Base-by-base conservation (phyloP, 129 eudicot genomes). In the Apium graveolens region DNA sequence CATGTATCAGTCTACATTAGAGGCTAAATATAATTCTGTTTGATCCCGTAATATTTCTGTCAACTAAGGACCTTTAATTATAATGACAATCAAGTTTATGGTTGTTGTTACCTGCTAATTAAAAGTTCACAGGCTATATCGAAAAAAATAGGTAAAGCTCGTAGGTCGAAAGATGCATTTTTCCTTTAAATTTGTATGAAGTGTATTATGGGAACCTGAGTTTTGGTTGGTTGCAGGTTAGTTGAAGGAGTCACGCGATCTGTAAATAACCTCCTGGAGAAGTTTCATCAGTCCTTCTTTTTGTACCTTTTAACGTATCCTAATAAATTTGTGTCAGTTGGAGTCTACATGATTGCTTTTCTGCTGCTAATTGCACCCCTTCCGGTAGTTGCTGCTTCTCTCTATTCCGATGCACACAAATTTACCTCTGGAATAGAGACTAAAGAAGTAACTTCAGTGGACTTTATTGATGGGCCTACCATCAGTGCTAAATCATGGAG, bases 331-430 rank as follows among this genome's bases (percentile, higher is more conserved):
- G 89, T 92, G 65, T 96, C 99, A 9, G 97, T 96, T 27, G 99
- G 99, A 80, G 96, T 92, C 51, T 96, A 96, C 89, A 96, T 96
- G 99, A 96, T 96, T 57, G 89, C 97, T 17, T 96, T 96, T 77
- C 84, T 86, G 70, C 93, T 96, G 32, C 97, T 96, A 49, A 85
- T 96, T 80, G 97, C 91, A 29, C 97, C 99, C 39, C 92, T 96
- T 62, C 99, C 97, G 3, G 83, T 96, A 16, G 88, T 87, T 69
- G 91, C 99, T 7, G 99, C 99, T 65, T 84, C 97, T 53, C 90
- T 96, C 7, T 96, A 82, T 82, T 87, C 97, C 13, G 86, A 92
- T 44, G 85, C 91, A 72, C 79, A 48, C 41, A 89, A 85, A 74
- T 4, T 53, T 5, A 80, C 76, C 21, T 20, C 81, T 6, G 49